Percentiles rank a stretch among this genome's conserved stretches.
Conservation (phyloP, 1,284 basidiomycete genomes). For the Ustilago esculenta region DNA sequence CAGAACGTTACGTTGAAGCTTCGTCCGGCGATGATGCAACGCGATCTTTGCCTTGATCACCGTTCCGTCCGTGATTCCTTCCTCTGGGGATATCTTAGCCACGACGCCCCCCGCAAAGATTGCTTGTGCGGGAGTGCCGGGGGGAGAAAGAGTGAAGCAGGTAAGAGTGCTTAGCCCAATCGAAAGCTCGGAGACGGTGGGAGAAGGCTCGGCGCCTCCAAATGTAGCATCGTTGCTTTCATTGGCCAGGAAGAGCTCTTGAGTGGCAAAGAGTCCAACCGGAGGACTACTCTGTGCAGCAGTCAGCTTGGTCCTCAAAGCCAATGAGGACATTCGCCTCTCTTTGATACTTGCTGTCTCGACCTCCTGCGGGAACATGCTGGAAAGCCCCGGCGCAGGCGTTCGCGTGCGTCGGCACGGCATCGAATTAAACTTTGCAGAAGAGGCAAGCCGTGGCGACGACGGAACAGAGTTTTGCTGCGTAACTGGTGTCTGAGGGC, state of each 20-base stretch:
- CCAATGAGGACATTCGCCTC: conserved; percentile 7
- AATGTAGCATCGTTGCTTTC: background rate
- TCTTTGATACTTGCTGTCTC: conserved; percentile 6
- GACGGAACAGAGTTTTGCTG: conserved; percentile 3
- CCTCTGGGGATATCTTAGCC: no score
- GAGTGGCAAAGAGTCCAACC: background rate
- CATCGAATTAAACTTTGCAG: conserved; percentile 17
- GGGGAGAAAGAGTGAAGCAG: conserved; percentile 1
- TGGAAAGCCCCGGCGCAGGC: background rate
- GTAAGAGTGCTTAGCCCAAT: background rate
- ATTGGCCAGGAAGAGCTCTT: background rate
- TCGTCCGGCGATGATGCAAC: conserved; percentile 25
- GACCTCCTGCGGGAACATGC: background rate
- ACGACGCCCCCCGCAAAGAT: background rate
- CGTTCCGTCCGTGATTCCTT: background rate
- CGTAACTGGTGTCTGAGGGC: conserved; percentile 3
- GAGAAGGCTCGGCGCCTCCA: background rate
- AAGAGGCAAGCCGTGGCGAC: background rate
- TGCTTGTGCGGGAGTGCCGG: background rate
- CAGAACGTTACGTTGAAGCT: conserved; percentile 24
- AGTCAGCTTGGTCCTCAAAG: background rate
- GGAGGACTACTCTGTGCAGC: conserved; percentile 1
- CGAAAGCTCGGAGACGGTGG: conserved; percentile 5
- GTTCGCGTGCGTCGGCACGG: conserved; percentile 10
- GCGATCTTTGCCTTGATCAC: conserved; percentile 8